phyloP scores from a whole-genome alignment of 2,329 filamentous ascomycete species.

The Myrmaecium sp. region DNA sequence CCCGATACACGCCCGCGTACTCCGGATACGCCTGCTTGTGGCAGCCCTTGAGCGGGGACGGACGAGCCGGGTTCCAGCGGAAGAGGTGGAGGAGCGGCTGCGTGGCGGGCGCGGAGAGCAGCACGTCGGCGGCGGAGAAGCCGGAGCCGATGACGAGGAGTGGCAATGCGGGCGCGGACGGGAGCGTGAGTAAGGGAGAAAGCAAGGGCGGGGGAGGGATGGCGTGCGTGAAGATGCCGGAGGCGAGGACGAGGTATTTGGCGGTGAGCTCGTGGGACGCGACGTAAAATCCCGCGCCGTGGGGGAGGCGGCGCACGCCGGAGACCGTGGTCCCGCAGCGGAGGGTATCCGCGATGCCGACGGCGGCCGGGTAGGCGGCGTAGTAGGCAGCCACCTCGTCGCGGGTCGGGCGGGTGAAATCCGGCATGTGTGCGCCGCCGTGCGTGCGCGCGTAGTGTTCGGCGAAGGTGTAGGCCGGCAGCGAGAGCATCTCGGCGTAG shows the following conservation, averaged over 20 bases:
- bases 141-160: slow-evolving; percentile 43
- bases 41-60: slow-evolving; percentile 40
- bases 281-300: slow-evolving; percentile 35
- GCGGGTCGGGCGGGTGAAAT: slow-evolving; percentile 38
- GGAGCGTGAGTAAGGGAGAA: slow-evolving; percentile 25
- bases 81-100: slow-evolving; percentile 42
- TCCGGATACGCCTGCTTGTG: slow-evolving; percentile 46
- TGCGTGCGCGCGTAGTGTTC: slow-evolving; percentile 30
- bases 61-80: slow-evolving; percentile 39
- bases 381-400: slow-evolving; percentile 39
- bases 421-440: slow-evolving; percentile 26
- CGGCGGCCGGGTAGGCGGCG: slow-evolving; percentile 34
- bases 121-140: slow-evolving; percentile 44
- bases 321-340: slow-evolving; percentile 25
- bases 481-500: slow-evolving; percentile 44
- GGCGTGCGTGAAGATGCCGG: slow-evolving; percentile 39
- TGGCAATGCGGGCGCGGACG: slow-evolving; percentile 15
- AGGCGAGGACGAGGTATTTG: slow-evolving; percentile 40
- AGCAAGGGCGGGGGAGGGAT: slow-evolving; percentile 34
- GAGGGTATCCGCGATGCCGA: slow-evolving; percentile 33
- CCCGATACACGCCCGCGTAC: slow-evolving; percentile 41
- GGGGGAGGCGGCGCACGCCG: slow-evolving; percentile 25
- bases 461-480: slow-evolving; percentile 41
- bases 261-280: slow-evolving; percentile 35
- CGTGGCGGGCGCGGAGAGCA: slow-evolving; percentile 34